phyloP scores from a whole-genome alignment of 2,329 filamentous ascomycete genomes.

The Penicillium sp. region DNA sequence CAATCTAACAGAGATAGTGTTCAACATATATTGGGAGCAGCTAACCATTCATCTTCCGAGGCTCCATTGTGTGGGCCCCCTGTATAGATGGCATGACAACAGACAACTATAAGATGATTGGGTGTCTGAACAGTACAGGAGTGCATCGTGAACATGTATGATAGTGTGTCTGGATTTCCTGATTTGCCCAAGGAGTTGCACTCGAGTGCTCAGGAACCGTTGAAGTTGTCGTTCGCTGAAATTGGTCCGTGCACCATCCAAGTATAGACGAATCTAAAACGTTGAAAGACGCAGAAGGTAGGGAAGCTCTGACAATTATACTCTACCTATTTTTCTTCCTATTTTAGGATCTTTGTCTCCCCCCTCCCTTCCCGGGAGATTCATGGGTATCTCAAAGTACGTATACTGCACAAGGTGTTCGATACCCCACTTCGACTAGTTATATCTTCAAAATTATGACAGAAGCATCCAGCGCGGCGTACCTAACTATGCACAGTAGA shows the following conservation, averaged over 20 bases:
- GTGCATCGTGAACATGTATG: no score
- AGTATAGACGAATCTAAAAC: background rate
- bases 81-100: slow-evolving; percentile 77
- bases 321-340: no score
- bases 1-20: background rate
- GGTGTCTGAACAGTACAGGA: background rate
- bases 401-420: no score
- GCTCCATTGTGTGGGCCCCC: slow-evolving; percentile 55
- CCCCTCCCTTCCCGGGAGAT: background rate
- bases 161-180: no score
- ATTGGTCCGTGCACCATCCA: background rate
- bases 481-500: no score
- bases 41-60: slow-evolving; percentile 60
- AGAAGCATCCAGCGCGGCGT: no score
- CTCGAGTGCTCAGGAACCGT: background rate
- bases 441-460: no score
- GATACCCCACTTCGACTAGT: no score
- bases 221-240: background rate
- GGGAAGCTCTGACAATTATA: no score
- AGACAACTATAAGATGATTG: slow-evolving; percentile 68
- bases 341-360: no score
- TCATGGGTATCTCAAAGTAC: background rate
- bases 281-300: background rate
- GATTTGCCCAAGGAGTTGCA: background rate
- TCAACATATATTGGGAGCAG: background rate